These are phyloP conservation scores for Trametes versicolor DNA, from an alignment of 1,284 basidiomycete species.

Conservation along the genomic window DNA sequence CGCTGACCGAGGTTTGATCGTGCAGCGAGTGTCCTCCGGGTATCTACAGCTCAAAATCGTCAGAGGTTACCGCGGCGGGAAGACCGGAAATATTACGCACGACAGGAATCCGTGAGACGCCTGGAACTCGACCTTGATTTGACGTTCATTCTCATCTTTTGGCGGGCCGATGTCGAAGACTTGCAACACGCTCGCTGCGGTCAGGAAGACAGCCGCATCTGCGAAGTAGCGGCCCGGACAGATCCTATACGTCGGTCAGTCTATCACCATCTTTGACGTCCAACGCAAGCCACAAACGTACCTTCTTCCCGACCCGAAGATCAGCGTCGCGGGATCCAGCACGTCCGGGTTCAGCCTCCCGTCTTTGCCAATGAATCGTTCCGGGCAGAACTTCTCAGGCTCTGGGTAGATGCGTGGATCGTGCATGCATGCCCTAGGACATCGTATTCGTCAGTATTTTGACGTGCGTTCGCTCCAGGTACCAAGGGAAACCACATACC, in stretches of 20 bases:
- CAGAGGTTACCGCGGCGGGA: background rate
- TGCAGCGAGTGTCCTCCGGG: constrained; percentile 15
- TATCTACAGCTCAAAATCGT: background rate
- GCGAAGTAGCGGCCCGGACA: constrained; percentile 28
- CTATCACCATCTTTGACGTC: too few species aligned
- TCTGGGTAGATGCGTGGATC: constrained; percentile 43
- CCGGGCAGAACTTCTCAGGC: constrained; percentile 47
- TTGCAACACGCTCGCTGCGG: constrained; percentile 23
- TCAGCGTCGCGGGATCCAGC: constrained; percentile 39
- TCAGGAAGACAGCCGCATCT: constrained; percentile 26
- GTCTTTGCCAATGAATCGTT: constrained; percentile 44
- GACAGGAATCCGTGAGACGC: constrained; percentile 25
- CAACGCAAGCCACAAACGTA: constrained; percentile 34
- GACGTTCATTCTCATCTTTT: constrained; percentile 17
- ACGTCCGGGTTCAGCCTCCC: constrained; percentile 42
- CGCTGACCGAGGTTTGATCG: constrained; percentile 23
- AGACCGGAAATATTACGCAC: constrained; percentile 6
- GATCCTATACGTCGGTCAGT: constrained; percentile 6
- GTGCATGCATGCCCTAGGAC: constrained; percentile 38
- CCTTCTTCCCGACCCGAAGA: constrained; percentile 49
- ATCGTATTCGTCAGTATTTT: background rate
- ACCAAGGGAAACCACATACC: constrained; percentile 31
- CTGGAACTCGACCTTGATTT: constrained; percentile 14
- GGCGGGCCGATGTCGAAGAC: constrained; percentile 24
- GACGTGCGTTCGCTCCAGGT: background rate